A percentile compares a stretch with the other conserved stretches of the same genome.
phyloP scores from a whole-genome alignment of 2,329 filamentous ascomycete genomes.

The Botrytis galanthina region DNA sequence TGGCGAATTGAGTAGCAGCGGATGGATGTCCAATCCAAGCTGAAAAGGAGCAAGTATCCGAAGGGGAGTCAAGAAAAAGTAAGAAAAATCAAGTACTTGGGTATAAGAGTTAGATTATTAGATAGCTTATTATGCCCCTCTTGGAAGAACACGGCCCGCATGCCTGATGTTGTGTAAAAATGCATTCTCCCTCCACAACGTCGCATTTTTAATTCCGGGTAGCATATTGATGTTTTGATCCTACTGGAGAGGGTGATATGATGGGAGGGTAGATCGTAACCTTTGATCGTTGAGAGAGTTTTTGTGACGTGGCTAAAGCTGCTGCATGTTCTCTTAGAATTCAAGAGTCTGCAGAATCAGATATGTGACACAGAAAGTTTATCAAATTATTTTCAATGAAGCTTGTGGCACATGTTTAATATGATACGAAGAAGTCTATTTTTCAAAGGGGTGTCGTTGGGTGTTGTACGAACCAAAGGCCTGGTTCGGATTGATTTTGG shows the following conservation, averaged over 20 bases:
- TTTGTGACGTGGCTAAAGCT: conserved; percentile 21
- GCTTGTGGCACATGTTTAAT: background rate
- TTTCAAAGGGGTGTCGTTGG: background rate
- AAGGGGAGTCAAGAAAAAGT: background rate
- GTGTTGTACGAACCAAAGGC: conserved; percentile 16
- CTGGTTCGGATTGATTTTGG: conserved; percentile 12
- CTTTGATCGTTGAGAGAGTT: background rate
- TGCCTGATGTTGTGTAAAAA: conserved; percentile 18
- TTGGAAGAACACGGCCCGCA: conserved; percentile 19
- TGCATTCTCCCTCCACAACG: conserved; percentile 13
- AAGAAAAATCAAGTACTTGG: background rate
- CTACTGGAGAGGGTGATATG: conserved; percentile 10
- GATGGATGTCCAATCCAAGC: background rate
- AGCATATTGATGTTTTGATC: background rate
- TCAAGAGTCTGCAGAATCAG: background rate
- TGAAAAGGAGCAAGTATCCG: background rate
- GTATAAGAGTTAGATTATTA: background rate
- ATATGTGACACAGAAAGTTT: conserved; percentile 10
- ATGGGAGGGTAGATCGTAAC: conserved; percentile 11
- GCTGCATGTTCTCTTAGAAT: conserved; percentile 12
- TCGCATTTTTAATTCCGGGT: conserved; percentile 16
- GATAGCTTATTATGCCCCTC: conserved; percentile 3
- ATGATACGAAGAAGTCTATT: background rate
- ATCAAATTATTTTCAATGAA: conserved; percentile 15
- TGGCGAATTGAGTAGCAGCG: background rate